Conservation (phyloP, 2,329 filamentous ascomycete genomes). For the Aspergillus arachidicola region DNA sequence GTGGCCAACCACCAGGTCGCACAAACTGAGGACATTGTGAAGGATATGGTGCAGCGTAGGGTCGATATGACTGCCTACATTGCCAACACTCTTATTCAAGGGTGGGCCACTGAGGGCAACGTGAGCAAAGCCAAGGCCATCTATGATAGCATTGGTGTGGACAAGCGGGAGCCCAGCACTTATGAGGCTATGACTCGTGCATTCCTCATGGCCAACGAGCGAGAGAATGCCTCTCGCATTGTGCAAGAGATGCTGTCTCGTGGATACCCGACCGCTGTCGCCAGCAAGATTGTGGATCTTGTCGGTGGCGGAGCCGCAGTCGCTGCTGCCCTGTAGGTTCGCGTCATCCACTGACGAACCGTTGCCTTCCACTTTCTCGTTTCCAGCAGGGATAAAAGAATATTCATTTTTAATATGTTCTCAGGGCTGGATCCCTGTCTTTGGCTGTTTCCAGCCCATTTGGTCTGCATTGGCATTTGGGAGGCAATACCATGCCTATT, state of each 20-base stretch:
- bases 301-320: conserved; percentile 56
- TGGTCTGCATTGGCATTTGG: conserved; percentile 23
- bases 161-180: conserved; percentile 90
- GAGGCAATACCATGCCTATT: conserved; percentile 26
- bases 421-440: conserved; percentile 40
- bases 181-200: conserved; percentile 98
- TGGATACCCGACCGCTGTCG: conserved; percentile 88
- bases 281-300: conserved; percentile 90
- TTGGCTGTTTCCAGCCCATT: conserved; percentile 31
- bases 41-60: conserved; percentile 70
- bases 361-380: conserved; percentile 15
- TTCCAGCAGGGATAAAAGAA: conserved; percentile 7
- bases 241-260: conserved; percentile 88
- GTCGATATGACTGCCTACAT: conserved; percentile 96
- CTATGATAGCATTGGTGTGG: conserved; percentile 75
- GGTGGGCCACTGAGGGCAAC: conserved; percentile 85
- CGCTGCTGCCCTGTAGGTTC: conserved; percentile 25
- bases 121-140: conserved; percentile 76
- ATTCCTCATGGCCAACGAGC: conserved; percentile 81
- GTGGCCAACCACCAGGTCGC: conserved; percentile 88
- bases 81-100: conserved; percentile 96
- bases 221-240: conserved; percentile 72
- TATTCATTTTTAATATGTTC: conserved; percentile 25
- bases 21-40: conserved; percentile 73
- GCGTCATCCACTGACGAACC: conserved; percentile 12